A percentile compares a stretch with the other conserved stretches of the same genome.
Conservation (phyloP, 23 red algal species). For the Gracilariopsis chorda region DNA sequence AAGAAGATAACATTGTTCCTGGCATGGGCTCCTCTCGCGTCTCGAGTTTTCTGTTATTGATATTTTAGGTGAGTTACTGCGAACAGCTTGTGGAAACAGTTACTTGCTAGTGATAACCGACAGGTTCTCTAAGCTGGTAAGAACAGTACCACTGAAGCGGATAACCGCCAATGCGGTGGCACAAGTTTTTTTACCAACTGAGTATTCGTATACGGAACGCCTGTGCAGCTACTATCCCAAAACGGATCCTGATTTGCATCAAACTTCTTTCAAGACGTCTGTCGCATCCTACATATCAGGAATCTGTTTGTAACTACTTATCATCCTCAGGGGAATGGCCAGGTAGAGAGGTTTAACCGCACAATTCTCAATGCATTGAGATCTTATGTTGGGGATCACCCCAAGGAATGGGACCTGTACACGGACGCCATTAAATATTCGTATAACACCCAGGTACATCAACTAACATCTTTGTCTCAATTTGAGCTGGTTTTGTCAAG, state of each 20-base stretch:
- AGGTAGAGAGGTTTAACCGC: not conserved
- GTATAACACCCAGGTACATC: slow-evolving; percentile 26
- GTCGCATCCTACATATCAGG: no score
- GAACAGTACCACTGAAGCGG: not conserved
- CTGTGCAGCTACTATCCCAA: not conserved
- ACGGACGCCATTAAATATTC: not conserved
- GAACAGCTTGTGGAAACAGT: not conserved
- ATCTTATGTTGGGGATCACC: not conserved
- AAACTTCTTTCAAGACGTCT: no score
- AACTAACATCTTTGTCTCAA: not conserved
- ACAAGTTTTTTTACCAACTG: not conserved
- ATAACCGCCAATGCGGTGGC: not conserved
- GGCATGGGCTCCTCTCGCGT: not conserved
- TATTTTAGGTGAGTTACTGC: not conserved
- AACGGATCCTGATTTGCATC: slow-evolving; percentile 21
- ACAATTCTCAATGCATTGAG: not conserved
- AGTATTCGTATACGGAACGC: not conserved
- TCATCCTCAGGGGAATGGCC: no score
- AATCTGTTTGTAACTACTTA: no score
- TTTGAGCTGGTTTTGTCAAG: not conserved
- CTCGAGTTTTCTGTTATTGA: not conserved
- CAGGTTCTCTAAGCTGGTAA: not conserved
- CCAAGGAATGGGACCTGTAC: no score
- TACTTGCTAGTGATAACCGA: not conserved
- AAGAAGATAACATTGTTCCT: not conserved